Base-by-base conservation (phyloP, 2,329 filamentous ascomycete species). In the Penicillium sp. region DNA sequence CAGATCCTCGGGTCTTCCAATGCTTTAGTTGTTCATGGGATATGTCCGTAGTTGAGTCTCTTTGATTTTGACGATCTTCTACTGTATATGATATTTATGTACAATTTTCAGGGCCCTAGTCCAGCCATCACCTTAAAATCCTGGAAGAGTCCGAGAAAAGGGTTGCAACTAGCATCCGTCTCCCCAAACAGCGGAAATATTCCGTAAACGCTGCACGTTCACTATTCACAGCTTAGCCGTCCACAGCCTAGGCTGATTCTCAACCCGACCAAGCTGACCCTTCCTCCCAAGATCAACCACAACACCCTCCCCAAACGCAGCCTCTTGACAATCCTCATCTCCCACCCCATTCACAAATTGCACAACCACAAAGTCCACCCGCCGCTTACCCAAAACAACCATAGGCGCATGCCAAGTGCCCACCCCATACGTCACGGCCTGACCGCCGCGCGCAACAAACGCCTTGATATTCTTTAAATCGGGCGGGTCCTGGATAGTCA, bases 391-490 rank as follows among this genome's bases (percentile, higher is more conserved):
- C 45, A 97, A 74, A 14, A 90, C 92, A 13, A 92, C 89, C 93
- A 99, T 97, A 0, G 94, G 94, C 57, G 93, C 92, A 78, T 99
- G 94, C 93, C 88, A 99, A 50, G 92, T 97, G 5, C 91, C 94
- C 1, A 89, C 86, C 1, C 84, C 91, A 72, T 97, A 99, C 3
- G 92, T 97, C 13, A 99, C 90, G 10, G 91, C 92, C 76, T 96
- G 91, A 22, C 82, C 81, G 3, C 85, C 87, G 46, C 81, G 83
- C 1, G 90, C 92, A 50, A 95, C 75, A 70, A 97, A 99, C 0
- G 92, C 93, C 61, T 80, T 82, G 38, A 96, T 65, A 8, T 83
- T 80, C 21, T 72, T 70, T 39, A 96, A 68, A 71, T 97, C 91
- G 0, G 94, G 93, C 16, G 90, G 63, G 68, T 80, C 48, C 64